Conservation (phyloP, 1,284 basidiomycete genomes). For the Retiboletus fuscus region DNA sequence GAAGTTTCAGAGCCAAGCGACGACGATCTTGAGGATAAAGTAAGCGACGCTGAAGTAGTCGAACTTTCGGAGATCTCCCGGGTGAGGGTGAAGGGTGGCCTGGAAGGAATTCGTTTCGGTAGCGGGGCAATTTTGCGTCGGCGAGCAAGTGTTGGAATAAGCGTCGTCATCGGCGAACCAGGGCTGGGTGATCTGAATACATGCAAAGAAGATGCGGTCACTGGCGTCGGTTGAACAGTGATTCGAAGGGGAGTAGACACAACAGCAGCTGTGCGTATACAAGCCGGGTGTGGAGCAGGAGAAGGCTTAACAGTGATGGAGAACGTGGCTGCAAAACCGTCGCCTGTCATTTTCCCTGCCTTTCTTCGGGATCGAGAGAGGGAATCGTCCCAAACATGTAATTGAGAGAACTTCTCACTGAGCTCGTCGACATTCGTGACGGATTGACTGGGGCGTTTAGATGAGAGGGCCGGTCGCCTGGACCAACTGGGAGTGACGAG, state of each 20-base stretch:
- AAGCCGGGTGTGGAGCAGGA: conserved; percentile 7
- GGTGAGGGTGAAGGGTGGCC: not conserved
- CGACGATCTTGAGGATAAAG: not conserved
- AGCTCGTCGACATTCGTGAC: too few species aligned
- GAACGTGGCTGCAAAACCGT: not conserved
- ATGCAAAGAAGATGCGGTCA: conserved; percentile 1
- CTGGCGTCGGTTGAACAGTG: not conserved
- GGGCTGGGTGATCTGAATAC: not conserved
- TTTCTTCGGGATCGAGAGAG: too few species aligned
- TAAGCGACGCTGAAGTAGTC: not conserved
- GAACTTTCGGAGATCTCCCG: not conserved
- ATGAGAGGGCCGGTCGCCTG: not conserved
- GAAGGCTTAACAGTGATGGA: conserved; percentile 9
- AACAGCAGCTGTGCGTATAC: not conserved
- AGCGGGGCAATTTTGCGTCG: conserved; percentile 2
- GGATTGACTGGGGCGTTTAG: too few species aligned
- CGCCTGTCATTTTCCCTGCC: too few species aligned
- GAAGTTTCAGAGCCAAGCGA: not conserved
- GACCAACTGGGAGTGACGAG: not conserved
- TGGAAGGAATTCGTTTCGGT: not conserved
- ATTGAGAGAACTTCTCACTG: too few species aligned
- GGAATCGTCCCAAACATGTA: too few species aligned
- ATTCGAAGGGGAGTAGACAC: not conserved
- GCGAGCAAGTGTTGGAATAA: conserved; percentile 1
- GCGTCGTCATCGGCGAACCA: not conserved